Conservation (phyloP, 2,329 filamentous ascomycete species). For the Intubia oerlemansii region DNA sequence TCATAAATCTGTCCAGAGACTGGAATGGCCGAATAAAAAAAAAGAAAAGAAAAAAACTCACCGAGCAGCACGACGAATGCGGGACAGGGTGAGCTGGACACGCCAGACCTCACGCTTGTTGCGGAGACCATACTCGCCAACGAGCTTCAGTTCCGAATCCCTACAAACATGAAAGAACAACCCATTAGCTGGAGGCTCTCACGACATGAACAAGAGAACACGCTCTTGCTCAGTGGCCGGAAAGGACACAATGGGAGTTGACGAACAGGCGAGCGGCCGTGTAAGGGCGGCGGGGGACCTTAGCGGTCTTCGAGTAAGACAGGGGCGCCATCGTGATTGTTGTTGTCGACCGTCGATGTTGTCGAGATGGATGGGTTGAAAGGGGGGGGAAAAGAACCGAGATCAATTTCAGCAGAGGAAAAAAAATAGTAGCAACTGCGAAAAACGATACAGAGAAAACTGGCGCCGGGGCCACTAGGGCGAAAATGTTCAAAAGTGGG, state of each 20-base stretch:
- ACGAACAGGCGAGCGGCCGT: conserved; percentile 99
- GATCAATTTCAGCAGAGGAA: no score
- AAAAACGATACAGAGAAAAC: no score
- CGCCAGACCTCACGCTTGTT: conserved; percentile 99
- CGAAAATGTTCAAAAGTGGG: no score
- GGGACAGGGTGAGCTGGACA: conserved; percentile 97
- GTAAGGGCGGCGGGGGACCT: conserved; percentile 87
- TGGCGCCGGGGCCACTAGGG: no score
- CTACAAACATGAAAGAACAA: conserved; percentile 25
- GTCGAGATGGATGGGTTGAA: conserved; percentile 3
- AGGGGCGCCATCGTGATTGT: conserved; percentile 20
- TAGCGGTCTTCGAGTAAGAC: conserved; percentile 98
- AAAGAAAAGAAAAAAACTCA: conserved; percentile 23
- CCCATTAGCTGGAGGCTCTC: conserved; percentile 26
- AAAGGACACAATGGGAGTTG: conserved; percentile 13
- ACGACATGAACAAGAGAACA: conserved; percentile 82
- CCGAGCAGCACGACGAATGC: conserved; percentile 99
- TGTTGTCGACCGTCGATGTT: conserved; percentile 4
- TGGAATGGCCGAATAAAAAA: not conserved
- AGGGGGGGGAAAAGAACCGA: not conserved
- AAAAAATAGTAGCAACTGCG: no score
- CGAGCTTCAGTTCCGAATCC: conserved; percentile 98
- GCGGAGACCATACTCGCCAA: conserved; percentile 98
- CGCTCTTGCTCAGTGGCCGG: conserved; percentile 86
- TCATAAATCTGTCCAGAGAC: not conserved